phyloP scores from a whole-genome alignment of 1,284 basidiomycete genomes.

The Boletellus dicymbophilus region DNA sequence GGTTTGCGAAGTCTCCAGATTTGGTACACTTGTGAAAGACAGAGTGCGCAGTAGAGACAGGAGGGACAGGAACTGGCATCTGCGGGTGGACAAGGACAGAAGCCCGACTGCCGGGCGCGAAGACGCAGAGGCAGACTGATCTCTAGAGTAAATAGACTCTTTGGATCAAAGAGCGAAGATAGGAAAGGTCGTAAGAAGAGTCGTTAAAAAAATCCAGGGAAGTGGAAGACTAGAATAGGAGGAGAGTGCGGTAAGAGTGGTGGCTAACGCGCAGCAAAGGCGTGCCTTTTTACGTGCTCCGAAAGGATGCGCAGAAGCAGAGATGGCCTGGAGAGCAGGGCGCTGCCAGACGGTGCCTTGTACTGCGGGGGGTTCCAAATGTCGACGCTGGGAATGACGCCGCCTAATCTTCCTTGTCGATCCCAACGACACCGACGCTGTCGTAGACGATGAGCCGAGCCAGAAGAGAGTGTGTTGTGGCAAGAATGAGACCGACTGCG shows the following conservation, averaged over 20 bases:
- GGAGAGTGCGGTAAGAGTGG: constrained; percentile 44
- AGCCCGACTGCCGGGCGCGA: constrained; percentile 43
- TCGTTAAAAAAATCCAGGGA: constrained; percentile 61
- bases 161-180: constrained; percentile 34
- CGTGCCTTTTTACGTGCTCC: constrained; percentile 72
- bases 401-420: constrained; percentile 34
- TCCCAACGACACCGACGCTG: constrained; percentile 45
- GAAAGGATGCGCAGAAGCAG: constrained; percentile 28
- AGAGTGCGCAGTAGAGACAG: constrained; percentile 56
- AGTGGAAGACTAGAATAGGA: constrained; percentile 34
- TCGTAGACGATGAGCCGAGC: constrained; percentile 39
- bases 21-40: constrained; percentile 59
- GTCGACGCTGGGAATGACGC: constrained; percentile 24
- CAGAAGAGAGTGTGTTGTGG: constrained; percentile 38
- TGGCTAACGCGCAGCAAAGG: constrained; percentile 90
- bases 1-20: constrained; percentile 42
- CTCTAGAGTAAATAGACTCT: constrained; percentile 37
- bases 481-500: constrained; percentile 40
- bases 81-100: constrained; percentile 44
- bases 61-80: constrained; percentile 84
- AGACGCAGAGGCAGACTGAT: constrained; percentile 38
- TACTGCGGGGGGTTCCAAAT: constrained; percentile 14
- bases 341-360: constrained; percentile 18
- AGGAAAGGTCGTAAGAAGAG: constrained; percentile 40
- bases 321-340: constrained; percentile 38